Base-by-base conservation (phyloP, 1,139 yeast species). In the Blastobotrys serpentis region DNA sequence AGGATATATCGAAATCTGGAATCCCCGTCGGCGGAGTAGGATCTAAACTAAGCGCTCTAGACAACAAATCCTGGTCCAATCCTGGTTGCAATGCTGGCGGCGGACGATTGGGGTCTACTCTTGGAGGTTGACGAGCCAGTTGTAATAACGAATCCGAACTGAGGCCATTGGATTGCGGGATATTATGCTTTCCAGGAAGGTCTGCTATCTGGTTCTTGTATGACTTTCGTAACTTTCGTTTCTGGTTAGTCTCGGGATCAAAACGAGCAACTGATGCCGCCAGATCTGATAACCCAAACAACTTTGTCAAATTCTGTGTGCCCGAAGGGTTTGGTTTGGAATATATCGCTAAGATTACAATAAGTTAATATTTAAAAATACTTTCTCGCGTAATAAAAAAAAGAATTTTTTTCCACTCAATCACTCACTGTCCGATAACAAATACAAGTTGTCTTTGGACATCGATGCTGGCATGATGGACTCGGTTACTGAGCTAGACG, bases 131-230 rank as follows among this genome's bases (percentile, higher is more conserved):
- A 18, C 63, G 52, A 4, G 66, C 65, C 34, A 65, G 49, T 21
- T 61, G 60, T 34, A 63, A 49, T 14, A 68, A 54, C 8, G 68
- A 58, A 55, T 64, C 62, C n/a, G 56, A 56, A 4, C 61, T 51
- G 36, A 55, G 58, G 14, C 62, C 62, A 60, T 59, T 67, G 25
- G 47, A 72, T 64, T 43, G 83, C 76, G 66, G 81, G 71, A 50
- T 86, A 71, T 49, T 81, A 66, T 46, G 84, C 76, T 61, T 79
- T 1, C 97, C 97, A 0, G 96, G 86, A 32, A 92, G 71, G 59
- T 90, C 97, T 30, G 77, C 75, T 14, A 92, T 85, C 63, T 90
- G 98, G 57, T 89, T 89, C 66, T 90, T 92, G 70, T 90, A 92
- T 0, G 96, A 87, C 67, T 92, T 92, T 59, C 98, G 77, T 48